Base-by-base conservation (phyloP, 2,329 filamentous ascomycete genomes). In the Alternaria conjuncta region DNA sequence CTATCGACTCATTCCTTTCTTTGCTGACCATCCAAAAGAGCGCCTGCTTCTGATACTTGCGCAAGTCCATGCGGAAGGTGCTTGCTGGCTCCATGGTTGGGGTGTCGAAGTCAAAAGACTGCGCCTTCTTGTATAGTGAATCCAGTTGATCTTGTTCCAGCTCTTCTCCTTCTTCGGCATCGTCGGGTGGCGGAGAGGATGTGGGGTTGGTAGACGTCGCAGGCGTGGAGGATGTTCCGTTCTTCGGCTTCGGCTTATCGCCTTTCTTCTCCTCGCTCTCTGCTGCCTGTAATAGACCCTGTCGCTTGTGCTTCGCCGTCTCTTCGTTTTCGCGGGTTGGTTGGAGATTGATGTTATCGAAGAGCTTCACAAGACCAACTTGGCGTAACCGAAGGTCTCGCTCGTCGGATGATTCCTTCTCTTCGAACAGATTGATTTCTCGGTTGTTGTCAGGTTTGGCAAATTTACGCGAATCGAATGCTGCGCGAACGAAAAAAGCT, bases 11-110 rank as follows among this genome's bases (percentile, higher is more conserved):
- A 67, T 96, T 89, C 72, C 89, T 95, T 78, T 99, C 96, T 78
- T 98, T 98, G 5, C 90, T 87, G 67, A 98, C 85, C 94, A 99
- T 97, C 96, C 96, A 99, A 76, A 97, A 86, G 6, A 99, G 82
- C 1, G 96, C 94, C 79, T 99, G 96, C 75, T 94, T 97, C 78
- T 99, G 96, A 71, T 99, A 99, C 55, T 93, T 93, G 4, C 96
- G 89, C 26, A 99, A 84, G 41, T 89, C 86, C 89, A 99, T 90
- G 6, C 86, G 86, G 79, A 99, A 99, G 0, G 89, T 93, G 9
- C 90, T 85, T 6, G 92, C 89, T 10, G 96, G 95, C 71, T 97
- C 91, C 10, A 93, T 90, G 78, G 93, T 90, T 2, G 94, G 94
- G 0, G 94, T 97, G 75, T 89, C 88, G 75, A 99, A 98, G 78